Evolutionary conservation across 768 basidiomycete genomes (phyloP), one percentile per base, ranked within the genome.

Genomic region (Termitomyces sp.): DNA sequence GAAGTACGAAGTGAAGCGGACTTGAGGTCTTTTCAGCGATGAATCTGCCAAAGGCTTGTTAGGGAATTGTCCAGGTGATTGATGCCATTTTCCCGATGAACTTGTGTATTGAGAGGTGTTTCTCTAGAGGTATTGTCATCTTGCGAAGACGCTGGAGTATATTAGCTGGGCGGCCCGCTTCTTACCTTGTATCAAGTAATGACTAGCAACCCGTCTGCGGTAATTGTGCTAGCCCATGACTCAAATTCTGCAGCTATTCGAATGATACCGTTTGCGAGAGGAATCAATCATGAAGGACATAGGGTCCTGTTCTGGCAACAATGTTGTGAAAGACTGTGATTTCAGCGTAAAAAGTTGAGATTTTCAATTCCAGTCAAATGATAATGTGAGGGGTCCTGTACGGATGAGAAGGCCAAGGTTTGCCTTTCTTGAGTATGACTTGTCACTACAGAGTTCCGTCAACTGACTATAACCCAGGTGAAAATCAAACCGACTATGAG

Each of bases 1-100:
- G 65, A 75, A 78, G 51, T 96, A 96, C 65, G 74, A 79, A 57
- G 83, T 83, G 18, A 75, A 73, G 53, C 62, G 65, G 40, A 61
- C 61, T 57, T 69, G 48, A 64, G 43, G 14, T 28, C 14, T 46
- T 35, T 28, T 30, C 26, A 30, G 18, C 20, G 6, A 41, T 40
- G 11, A 52, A 52, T 38, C 13, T 30, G 38, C 28, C n/a, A n/a
- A 41, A 30, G 26, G 36, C 26, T 24, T 18, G 24, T 28, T 10
- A 38, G 3, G 50, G 24, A 16, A 33, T n/a, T 52, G 38, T 40
- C 5, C 52, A 52, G 52, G 38, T 52, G 52, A 41, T 30, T 41
- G 52, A 52, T 41, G 38, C 20, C 18, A 8, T 40, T 40, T 40
- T 41, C 40, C 52, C 52, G 38, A 28, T n/a, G 38, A 40, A 28